phyloP scores from a whole-genome alignment of 257 asterid species.

The Salvia hispanica region DNA sequence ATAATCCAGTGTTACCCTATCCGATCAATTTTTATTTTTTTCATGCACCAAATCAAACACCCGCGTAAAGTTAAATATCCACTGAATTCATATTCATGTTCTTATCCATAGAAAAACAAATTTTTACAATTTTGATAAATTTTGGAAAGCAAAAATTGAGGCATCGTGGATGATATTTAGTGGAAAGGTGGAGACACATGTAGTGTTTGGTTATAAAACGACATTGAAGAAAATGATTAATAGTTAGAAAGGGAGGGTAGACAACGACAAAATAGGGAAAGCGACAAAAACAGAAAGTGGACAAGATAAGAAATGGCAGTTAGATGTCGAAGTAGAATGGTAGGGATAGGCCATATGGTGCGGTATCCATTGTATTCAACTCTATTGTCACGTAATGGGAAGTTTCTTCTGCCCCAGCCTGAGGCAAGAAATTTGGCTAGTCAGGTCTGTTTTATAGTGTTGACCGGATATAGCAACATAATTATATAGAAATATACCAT shows the following conservation, averaged over 20 bases:
- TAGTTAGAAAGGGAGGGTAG: not conserved
- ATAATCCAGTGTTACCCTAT: too few relatives aligned
- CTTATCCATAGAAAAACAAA: too few relatives aligned
- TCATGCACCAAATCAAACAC: too few relatives aligned
- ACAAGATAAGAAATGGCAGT: constrained; percentile 45
- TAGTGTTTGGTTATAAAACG: constrained; percentile 10
- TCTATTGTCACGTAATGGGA: constrained; percentile 7
- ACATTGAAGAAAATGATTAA: not conserved
- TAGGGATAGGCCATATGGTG: not conserved
- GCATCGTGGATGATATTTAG: not conserved
- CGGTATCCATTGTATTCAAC: constrained; percentile 42
- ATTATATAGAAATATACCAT: too few relatives aligned
- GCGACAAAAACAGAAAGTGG: constrained; percentile 3
- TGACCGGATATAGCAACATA: too few relatives aligned
- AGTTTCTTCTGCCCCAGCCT: constrained; percentile 15
- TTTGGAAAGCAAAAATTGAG: too few relatives aligned
- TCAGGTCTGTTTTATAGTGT: not conserved
- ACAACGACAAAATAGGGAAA: constrained; percentile 12
- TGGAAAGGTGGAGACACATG: constrained; percentile 1
- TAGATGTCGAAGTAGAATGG: constrained; percentile 29
- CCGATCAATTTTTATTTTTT: too few relatives aligned
- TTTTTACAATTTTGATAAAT: too few relatives aligned
- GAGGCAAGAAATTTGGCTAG: too few relatives aligned
- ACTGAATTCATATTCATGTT: too few relatives aligned
- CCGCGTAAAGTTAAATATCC: too few relatives aligned